Conservation (phyloP, 1,284 basidiomycete species). For the Cutaneotrichosporon sp. region DNA sequence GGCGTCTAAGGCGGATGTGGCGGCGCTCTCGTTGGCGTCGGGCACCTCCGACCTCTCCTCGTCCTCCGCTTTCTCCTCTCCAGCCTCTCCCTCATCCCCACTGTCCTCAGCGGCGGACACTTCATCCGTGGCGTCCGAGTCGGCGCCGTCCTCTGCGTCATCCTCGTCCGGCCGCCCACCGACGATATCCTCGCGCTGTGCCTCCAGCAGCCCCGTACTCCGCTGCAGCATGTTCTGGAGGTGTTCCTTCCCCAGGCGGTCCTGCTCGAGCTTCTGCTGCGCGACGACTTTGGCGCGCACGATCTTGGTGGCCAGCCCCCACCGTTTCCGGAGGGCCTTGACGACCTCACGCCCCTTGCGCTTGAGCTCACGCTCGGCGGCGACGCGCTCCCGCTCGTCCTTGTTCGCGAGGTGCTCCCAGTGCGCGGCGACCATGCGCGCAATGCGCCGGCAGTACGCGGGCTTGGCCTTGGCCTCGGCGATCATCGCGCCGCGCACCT, state of each 20-base stretch:
- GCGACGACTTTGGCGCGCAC: conserved; percentile 69
- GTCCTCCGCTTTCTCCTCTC: conserved; percentile 12
- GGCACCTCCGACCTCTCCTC: conserved; percentile 22
- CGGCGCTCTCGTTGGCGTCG: conserved; percentile 24
- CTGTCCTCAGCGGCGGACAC: conserved; percentile 38
- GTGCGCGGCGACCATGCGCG: conserved; percentile 69
- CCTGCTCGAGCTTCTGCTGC: conserved; percentile 64
- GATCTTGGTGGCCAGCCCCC: conserved; percentile 85
- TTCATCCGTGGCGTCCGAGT: conserved; percentile 36
- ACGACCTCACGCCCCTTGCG: conserved; percentile 73
- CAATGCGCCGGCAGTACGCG: conserved; percentile 59
- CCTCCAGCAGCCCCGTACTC: conserved; percentile 81
- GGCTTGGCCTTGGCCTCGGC: conserved; percentile 51
- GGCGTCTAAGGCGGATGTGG: neutral
- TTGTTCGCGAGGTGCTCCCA: conserved; percentile 69
- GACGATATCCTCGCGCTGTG: conserved; percentile 71
- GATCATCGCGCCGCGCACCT: conserved; percentile 52
- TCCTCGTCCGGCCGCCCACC: conserved; percentile 45
- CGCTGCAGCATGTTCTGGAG: conserved; percentile 88
- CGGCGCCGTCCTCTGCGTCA: conserved; percentile 25
- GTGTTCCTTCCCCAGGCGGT: conserved; percentile 73
- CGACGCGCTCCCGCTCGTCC: conserved; percentile 64
- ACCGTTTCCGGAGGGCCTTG: conserved; percentile 61
- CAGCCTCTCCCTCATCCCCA: conserved; percentile 38
- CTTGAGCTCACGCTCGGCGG: conserved; percentile 69